Evolutionary conservation across 2,329 filamentous ascomycete genomes (phyloP).

Genomic region (Xylariaceae sp.): DNA sequence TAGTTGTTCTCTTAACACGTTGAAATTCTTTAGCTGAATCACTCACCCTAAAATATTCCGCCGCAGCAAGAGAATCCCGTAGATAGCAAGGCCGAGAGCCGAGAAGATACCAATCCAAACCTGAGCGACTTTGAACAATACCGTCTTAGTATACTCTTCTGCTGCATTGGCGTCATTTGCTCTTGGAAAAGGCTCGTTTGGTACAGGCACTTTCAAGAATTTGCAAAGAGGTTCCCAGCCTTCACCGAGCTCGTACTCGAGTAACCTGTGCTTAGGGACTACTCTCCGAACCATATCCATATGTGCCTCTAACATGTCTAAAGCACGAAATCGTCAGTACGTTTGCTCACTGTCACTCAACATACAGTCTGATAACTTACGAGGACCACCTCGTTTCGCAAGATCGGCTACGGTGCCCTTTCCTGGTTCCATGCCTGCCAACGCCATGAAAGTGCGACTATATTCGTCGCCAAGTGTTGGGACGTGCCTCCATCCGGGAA

Average conservation of each 20-base stretch:
- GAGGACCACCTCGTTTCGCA: neutral
- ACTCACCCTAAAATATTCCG: too few relatives aligned
- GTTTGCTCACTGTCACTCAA: neutral
- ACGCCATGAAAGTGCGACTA: neutral
- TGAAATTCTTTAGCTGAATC: too few relatives aligned
- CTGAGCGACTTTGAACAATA: conserved; percentile 15
- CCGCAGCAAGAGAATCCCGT: conserved; percentile 10
- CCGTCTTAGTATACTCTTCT: conserved; percentile 16
- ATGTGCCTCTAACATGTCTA: neutral
- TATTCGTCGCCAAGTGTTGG: conserved; percentile 11
- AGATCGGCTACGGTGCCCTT: neutral
- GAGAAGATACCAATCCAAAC: conserved; percentile 21
- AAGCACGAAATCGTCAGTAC: neutral
- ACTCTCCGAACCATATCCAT: neutral
- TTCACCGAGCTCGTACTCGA: conserved; percentile 21
- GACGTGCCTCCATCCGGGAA: conserved; percentile 21
- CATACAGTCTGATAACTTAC: neutral
- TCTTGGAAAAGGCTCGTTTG: conserved; percentile 18
- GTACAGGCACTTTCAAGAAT: conserved; percentile 18
- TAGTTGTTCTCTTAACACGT: too few relatives aligned
- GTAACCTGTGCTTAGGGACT: conserved; percentile 14
- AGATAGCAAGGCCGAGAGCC: conserved; percentile 6
- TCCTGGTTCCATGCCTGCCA: neutral
- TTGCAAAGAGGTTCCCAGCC: conserved; percentile 22
- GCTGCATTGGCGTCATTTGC: conserved; percentile 23